Evolutionary conservation across 768 basidiomycete genomes (phyloP), one percentile per base, ranked within the genome.

Genomic region (Lentinula boryana): DNA sequence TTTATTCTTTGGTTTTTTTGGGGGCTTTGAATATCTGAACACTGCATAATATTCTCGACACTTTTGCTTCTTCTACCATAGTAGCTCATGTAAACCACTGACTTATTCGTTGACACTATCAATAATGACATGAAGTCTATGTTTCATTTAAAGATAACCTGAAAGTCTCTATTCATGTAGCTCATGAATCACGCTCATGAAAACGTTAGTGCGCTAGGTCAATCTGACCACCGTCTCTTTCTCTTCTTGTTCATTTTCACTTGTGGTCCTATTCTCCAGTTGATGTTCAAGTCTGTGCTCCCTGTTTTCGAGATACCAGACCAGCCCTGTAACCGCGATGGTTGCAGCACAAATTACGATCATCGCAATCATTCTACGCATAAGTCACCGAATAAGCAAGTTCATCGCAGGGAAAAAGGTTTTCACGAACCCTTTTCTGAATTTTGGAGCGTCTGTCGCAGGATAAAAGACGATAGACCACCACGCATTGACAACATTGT

Each of bases 401-500:
- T 16, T 48, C 27, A 13, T 9, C 38, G 27, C 3, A 4, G 4
- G 44, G 23, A 13, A 5, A 44, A 8, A 35, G 16, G 16, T 16
- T 10, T 27, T 8, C 4, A 44, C 57, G 18, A n/a, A 58, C 21
- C 87, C 88, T 60, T 82, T 88, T 16, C 68, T 76, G 70, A 89
- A 90, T 27, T 73, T 72, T 4, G 89, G 88, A 4, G 86, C 87
- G 56, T 89, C 84, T 27, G 85, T 85, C 4, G 87, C 86, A n/a
- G 83, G 84, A 70, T 89, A 89, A 68, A 87, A 84, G 21, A 89
- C 78, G 7, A 87, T 76, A 49, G 85, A 79, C 85, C 85, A 88
- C 85, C 84, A 86, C 0, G 85, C 84, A 66, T 87, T 86, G 49
- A 88, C 69, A 36, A 77, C 82, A 66, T 87, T 87, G 72, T 83